Percentiles rank a stretch among this genome's conserved stretches.
These are phyloP conservation scores for Auxenochlorella pyrenoidosa DNA, from an alignment of 139 green algal genomes.

Conservation along the genomic window DNA sequence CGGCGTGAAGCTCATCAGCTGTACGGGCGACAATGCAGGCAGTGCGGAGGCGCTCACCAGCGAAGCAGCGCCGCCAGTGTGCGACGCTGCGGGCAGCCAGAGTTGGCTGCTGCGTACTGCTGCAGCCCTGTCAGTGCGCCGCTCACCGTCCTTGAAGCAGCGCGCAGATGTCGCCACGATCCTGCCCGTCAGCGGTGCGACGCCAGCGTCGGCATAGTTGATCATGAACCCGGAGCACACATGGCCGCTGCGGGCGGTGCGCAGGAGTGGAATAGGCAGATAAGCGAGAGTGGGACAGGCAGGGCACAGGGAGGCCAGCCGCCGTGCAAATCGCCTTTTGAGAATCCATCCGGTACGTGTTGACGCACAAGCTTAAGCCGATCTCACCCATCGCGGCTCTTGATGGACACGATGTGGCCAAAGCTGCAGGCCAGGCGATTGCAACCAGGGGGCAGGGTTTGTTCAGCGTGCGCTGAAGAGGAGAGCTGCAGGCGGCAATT, in stretches of 20 bases:
- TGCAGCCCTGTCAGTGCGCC: background rate
- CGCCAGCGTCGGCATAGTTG: background rate
- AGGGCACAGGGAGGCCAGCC: background rate
- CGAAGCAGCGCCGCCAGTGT: no score
- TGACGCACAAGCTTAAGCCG: no score
- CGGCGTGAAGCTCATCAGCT: no score
- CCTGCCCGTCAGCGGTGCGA: background rate
- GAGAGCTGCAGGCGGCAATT: background rate
- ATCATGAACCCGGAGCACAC: background rate
- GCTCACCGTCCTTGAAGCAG: background rate
- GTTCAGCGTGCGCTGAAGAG: background rate
- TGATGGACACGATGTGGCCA: background rate
- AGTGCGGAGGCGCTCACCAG: no score
- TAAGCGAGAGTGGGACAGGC: no score
- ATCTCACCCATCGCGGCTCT: background rate
- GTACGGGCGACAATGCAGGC: no score
- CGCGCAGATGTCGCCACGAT: background rate
- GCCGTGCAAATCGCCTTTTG: background rate
- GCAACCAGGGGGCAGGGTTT: background rate
- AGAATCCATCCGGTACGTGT: no score
- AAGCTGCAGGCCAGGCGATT: background rate
- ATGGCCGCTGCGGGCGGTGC: background rate
- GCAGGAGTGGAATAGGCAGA: background rate
- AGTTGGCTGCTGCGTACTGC: no score
- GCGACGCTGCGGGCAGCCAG: no score